Evolutionary conservation across 345 rosid genomes (phyloP).

Genomic region (Aethionema arabicum): DNA sequence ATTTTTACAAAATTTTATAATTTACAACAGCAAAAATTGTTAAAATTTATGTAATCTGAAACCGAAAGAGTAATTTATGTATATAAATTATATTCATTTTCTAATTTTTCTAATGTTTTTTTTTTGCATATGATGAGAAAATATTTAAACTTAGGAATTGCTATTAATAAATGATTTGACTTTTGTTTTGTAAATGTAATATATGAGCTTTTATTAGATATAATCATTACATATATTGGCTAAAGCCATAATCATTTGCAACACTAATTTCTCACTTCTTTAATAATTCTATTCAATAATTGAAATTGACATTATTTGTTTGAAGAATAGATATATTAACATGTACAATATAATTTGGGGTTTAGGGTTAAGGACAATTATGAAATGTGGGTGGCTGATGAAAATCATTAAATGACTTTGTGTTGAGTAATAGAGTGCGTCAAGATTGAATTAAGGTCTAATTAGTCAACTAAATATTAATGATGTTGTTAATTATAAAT

Average conservation of each 20-base stretch:
- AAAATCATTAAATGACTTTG: slow-evolving; percentile 21
- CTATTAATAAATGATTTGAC: slow-evolving; percentile 7
- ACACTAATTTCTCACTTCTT: slow-evolving; percentile 6
- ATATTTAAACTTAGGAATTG: not conserved
- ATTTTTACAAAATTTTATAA: too few species aligned
- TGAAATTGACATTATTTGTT: slow-evolving; percentile 17
- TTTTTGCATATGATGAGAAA: too few species aligned
- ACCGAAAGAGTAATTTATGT: too few species aligned
- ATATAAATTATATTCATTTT: too few species aligned
- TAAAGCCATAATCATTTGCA: slow-evolving; percentile 31
- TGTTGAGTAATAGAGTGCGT: slow-evolving; percentile 28
- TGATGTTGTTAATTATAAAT: slow-evolving; percentile 33
- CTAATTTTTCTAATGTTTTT: too few species aligned
- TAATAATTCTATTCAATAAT: slow-evolving; percentile 20
- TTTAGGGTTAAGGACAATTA: slow-evolving; percentile 8
- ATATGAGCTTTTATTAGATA: slow-evolving; percentile 26
- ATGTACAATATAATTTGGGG: too few species aligned
- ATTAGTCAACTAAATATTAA: slow-evolving; percentile 32
- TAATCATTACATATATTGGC: slow-evolving; percentile 22
- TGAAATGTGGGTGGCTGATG: slow-evolving; percentile 16
- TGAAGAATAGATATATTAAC: slow-evolving; percentile 4
- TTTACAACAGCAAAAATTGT: too few species aligned
- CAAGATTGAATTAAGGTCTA: slow-evolving; percentile 27
- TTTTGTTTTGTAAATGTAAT: slow-evolving; percentile 19
- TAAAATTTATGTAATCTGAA: too few species aligned